Evolutionary conservation across 257 asterid genomes (phyloP).

Genomic region (Solanum infundibuliforme): DNA sequence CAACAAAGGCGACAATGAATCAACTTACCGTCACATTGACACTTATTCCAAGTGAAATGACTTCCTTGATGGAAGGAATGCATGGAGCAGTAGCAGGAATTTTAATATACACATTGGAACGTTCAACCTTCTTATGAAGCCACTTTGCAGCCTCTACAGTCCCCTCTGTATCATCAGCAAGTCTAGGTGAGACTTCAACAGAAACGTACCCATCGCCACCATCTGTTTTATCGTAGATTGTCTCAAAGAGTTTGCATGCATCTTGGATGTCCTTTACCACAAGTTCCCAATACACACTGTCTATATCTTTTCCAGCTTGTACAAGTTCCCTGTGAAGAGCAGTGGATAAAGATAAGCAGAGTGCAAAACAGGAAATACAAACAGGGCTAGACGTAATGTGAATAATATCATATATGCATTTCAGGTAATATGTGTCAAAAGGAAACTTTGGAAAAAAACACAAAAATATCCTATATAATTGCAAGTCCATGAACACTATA

Average conservation of each 20-base stretch:
- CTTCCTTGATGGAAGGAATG: constrained; percentile 95
- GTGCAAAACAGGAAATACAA: neutral
- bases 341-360: neutral
- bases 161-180: constrained; percentile 87
- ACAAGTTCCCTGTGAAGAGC: constrained; percentile 72
- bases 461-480: neutral
- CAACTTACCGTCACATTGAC: constrained; percentile 92
- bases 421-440: neutral
- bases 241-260: constrained; percentile 95
- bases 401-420: neutral
- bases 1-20: neutral
- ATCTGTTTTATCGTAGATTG: constrained; percentile 76
- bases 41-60: constrained; percentile 81
- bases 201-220: constrained; percentile 97
- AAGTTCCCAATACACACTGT: constrained; percentile 94
- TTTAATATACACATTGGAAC: constrained; percentile 85
- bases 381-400: neutral
- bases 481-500: neutral
- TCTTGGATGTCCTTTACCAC: constrained; percentile 98
- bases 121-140: constrained; percentile 85
- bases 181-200: constrained; percentile 97
- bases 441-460: neutral
- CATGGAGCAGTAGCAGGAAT: constrained; percentile 99
- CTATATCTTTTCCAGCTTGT: constrained; percentile 81
- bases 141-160: constrained; percentile 90